Evolutionary conservation across 1,284 basidiomycete genomes (phyloP).

Genomic region (Porodaedalea pini): DNA sequence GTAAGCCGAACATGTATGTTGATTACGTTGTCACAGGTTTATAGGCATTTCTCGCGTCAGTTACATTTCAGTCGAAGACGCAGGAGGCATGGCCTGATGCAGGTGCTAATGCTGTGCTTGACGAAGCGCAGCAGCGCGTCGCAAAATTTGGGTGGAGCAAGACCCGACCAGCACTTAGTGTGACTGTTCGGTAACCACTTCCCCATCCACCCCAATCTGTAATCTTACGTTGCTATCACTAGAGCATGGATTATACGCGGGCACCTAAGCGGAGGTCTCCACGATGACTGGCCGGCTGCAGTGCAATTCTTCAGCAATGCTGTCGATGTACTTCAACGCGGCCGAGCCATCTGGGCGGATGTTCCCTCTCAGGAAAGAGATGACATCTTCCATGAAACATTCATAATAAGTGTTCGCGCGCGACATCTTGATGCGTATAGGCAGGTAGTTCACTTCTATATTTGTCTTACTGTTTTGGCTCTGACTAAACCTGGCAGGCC

Average conservation of each 20-base stretch:
- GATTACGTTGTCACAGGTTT: not conserved
- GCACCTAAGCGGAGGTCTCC: slow-evolving; percentile 22
- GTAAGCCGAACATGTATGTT: slow-evolving; percentile 25
- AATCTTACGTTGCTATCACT: not conserved
- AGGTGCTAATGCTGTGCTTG: slow-evolving; percentile 27
- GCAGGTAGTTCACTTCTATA: too few species aligned
- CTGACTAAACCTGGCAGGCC: not conserved
- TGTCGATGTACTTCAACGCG: slow-evolving; percentile 20
- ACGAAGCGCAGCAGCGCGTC: slow-evolving; percentile 27
- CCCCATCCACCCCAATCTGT: not conserved
- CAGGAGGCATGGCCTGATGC: slow-evolving; percentile 20
- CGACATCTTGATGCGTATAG: slow-evolving; percentile 18
- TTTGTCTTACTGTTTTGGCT: too few species aligned
- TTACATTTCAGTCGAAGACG: slow-evolving; percentile 24
- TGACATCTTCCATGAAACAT: slow-evolving; percentile 22
- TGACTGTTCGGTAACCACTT: slow-evolving; percentile 30
- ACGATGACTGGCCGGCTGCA: slow-evolving; percentile 14
- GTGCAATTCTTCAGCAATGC: slow-evolving; percentile 22
- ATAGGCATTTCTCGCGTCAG: not conserved
- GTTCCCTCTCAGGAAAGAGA: slow-evolving; percentile 20
- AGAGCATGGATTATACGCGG: slow-evolving; percentile 32
- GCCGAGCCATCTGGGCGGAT: slow-evolving; percentile 20
- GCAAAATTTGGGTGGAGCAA: slow-evolving; percentile 29
- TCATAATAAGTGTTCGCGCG: slow-evolving; percentile 20
- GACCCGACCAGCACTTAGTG: slow-evolving; percentile 30